Evolutionary conservation across 805 yeast species (phyloP).

Genomic region (Komagataella phaffii): DNA sequence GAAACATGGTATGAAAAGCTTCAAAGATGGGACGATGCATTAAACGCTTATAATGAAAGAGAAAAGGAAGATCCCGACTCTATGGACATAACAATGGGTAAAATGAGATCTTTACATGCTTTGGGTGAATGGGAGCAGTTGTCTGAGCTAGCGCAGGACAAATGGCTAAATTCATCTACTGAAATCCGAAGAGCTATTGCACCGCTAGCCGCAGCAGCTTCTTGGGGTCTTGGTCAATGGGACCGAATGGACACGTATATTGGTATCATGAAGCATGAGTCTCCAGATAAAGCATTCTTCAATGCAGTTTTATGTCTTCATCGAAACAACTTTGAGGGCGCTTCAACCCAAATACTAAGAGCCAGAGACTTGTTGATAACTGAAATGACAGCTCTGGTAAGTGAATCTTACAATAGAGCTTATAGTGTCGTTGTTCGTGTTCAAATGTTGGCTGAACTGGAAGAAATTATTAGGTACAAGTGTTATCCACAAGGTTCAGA

Average conservation of each 20-base stretch:
- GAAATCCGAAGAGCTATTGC: constrained; percentile 79
- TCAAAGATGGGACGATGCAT: constrained; percentile 97
- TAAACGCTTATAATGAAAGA: constrained; percentile 77
- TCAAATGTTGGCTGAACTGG: constrained; percentile 93
- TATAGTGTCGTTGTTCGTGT: constrained; percentile 94
- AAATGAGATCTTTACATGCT: constrained; percentile 95
- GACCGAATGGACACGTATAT: constrained; percentile 89
- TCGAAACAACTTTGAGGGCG: constrained; percentile 73
- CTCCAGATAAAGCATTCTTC: constrained; percentile 92
- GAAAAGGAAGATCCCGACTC: constrained; percentile 52
- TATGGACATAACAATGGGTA: constrained; percentile 89
- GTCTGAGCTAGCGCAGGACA: constrained; percentile 70
- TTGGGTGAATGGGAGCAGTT: constrained; percentile 97
- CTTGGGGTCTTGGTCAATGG: constrained; percentile 98
- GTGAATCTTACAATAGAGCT: constrained; percentile 93
- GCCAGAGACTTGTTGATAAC: constrained; percentile 88
- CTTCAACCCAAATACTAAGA: constrained; percentile 59
- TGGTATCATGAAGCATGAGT: constrained; percentile 76
- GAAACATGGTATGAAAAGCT: constrained; percentile 97
- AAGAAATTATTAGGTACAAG: constrained; percentile 86
- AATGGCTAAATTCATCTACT: constrained; percentile 65
- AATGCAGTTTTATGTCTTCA: constrained; percentile 82
- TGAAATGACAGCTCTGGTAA: constrained; percentile 86
- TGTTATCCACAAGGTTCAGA: constrained; percentile 74
- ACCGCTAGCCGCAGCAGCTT: constrained; percentile 96